A percentile compares a stretch with the other conserved stretches of the same genome.
These are phyloP conservation scores for Macrophomina phaseolina DNA, from an alignment of 2,329 filamentous ascomycete species.

Conservation along the genomic window DNA sequence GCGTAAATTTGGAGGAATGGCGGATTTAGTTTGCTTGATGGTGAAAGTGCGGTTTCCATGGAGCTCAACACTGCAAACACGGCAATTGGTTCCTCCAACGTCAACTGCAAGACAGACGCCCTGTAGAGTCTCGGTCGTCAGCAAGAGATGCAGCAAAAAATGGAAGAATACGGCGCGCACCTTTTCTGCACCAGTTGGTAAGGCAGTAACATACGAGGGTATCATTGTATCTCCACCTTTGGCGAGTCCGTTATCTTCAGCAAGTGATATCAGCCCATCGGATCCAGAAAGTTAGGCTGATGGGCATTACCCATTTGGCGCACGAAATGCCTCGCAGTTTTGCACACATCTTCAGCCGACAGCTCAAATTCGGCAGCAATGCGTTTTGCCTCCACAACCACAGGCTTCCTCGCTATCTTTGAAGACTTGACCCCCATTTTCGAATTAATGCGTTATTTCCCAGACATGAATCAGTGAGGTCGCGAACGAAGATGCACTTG, in stretches of 20 bases:
- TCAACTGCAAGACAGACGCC: constrained; percentile 90
- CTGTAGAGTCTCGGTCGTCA: constrained; percentile 46
- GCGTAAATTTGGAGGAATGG: constrained; percentile 91
- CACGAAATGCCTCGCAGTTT: constrained; percentile 18
- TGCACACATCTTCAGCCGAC: constrained; percentile 15
- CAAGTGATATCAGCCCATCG: not conserved
- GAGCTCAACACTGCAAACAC: constrained; percentile 90
- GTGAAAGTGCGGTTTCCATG: constrained; percentile 65
- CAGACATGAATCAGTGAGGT: not conserved
- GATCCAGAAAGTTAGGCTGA: not conserved
- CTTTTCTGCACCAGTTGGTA: constrained; percentile 21
- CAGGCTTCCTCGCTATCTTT: constrained; percentile 14
- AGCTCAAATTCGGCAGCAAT: constrained; percentile 21
- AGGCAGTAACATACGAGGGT: constrained; percentile 9
- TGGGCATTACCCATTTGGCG: constrained; percentile 10
- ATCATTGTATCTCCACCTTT: constrained; percentile 25
- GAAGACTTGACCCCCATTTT: constrained; percentile 23
- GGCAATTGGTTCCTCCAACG: constrained; percentile 95
- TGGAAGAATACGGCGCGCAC: not conserved
- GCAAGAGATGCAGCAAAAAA: not conserved
- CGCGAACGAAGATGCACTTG: not conserved
- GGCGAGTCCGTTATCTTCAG: constrained; percentile 17
- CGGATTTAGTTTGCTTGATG: constrained; percentile 95
- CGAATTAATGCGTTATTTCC: not conserved
- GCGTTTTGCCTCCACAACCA: constrained; percentile 17